Evolutionary conservation across 441 rosid species (phyloP).

Genomic region (Gossypium aridum): DNA sequence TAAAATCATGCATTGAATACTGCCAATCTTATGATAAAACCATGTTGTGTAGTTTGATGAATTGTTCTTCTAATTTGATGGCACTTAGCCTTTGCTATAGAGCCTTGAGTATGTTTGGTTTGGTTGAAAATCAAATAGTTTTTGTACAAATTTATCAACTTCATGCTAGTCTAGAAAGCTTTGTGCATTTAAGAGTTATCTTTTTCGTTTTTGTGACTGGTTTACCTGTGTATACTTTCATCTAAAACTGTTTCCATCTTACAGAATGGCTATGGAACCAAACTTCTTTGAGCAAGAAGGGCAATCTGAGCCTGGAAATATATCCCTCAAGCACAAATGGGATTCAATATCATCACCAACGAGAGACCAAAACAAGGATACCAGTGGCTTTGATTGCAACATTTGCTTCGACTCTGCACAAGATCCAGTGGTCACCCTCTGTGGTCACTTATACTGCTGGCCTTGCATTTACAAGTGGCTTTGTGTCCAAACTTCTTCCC

Average conservation of each 20-base stretch:
- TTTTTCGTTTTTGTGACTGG: background rate
- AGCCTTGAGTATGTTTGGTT: background rate
- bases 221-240: background rate
- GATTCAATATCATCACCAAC: slow-evolving; percentile 20
- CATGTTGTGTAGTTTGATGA: background rate
- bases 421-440: slow-evolving; percentile 65
- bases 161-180: background rate
- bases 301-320: slow-evolving; percentile 23
- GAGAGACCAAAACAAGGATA: slow-evolving; percentile 20
- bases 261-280: slow-evolving; percentile 33
- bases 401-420: slow-evolving; percentile 56
- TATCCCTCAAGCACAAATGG: slow-evolving; percentile 30
- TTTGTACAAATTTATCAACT: background rate
- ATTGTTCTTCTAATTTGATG: background rate
- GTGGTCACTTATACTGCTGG: slow-evolving; percentile 74
- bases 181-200: background rate
- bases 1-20: background rate
- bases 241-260: background rate
- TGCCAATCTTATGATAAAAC: background rate
- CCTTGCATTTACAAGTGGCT: slow-evolving; percentile 64
- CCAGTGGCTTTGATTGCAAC: slow-evolving; percentile 49
- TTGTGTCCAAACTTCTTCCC: slow-evolving; percentile 24
- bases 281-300: slow-evolving; percentile 29
- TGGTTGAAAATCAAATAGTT: background rate
- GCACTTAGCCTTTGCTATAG: background rate